phyloP scores from a whole-genome alignment of 1,284 basidiomycete species.

The Fomitopsis pinicola region DNA sequence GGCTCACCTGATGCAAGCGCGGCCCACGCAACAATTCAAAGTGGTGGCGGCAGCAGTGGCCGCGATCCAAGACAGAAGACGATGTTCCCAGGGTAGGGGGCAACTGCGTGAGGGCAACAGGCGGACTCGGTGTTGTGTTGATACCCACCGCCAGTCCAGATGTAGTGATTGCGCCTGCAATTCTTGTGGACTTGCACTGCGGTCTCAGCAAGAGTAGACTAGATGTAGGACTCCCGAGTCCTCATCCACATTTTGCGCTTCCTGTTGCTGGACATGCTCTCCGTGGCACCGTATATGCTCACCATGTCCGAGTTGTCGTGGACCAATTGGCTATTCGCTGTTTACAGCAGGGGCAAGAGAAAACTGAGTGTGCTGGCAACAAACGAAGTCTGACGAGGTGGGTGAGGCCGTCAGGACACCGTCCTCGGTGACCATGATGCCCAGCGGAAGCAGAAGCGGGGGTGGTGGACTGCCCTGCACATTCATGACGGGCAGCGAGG shows the following conservation, averaged over 20 bases:
- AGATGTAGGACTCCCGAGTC: neutral
- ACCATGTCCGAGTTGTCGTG: conserved; percentile 36
- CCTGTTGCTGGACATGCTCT: conserved; percentile 30
- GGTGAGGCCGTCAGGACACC: conserved; percentile 10
- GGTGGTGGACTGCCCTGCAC: neutral
- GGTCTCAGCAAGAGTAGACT: conserved; percentile 15
- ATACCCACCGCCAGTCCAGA: conserved; percentile 61
- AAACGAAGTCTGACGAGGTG: conserved; percentile 5
- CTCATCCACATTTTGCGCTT: conserved; percentile 30
- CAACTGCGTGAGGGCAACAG: conserved; percentile 14
- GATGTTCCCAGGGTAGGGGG: conserved; percentile 13
- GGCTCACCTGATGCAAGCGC: conserved; percentile 24
- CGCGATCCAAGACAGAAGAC: conserved; percentile 6
- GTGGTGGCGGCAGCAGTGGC: conserved; percentile 9
- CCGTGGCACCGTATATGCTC: conserved; percentile 34
- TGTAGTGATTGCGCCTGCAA: conserved; percentile 63
- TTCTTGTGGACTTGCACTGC: conserved; percentile 33
- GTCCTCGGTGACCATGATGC: conserved; percentile 16
- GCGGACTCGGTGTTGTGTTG: conserved; percentile 37
- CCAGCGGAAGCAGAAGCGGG: conserved; percentile 13
- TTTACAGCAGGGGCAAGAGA: conserved; percentile 16
- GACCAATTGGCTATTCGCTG: conserved; percentile 19
- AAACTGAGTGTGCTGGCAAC: conserved; percentile 26
- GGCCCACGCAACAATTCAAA: conserved; percentile 11
- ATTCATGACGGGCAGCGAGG: conserved; percentile 13